Base-by-base conservation (phyloP, 805 yeast species). In the Suhomyces faveliae region DNA sequence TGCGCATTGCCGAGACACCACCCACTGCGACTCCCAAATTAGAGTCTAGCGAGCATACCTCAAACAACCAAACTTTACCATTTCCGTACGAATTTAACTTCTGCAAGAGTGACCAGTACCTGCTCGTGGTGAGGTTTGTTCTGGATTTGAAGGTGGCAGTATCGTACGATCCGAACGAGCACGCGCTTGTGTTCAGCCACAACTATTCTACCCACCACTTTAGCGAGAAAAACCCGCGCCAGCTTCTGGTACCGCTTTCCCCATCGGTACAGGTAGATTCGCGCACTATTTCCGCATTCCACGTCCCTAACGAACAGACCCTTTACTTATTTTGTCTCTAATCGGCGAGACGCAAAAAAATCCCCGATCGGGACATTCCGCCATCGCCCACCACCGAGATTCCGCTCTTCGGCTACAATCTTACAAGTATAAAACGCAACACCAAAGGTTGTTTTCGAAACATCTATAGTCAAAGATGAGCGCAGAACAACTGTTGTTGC, bases 401-500 rank as follows among this genome's bases (percentile, higher is more conserved):
- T 33, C 37, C 37, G 37, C 37, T 33, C 37, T 15, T 33, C 8
- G 19, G 12, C 6, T 11, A 20, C 23, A 5, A 8, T 40, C 37
- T 15, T 13, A 25, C 20, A 25, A 24, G n/a, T 24, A 41, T 19
- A 11, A 15, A 41, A 41, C 27, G 5, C 33, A 27, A 6, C n/a
- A 25, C 17, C 39, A 15, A 13, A n/a, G 10, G n/a, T 30, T 33
- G 3, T 23, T 39, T 15, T 33, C 23, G 17, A 13, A 13, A 15
- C 30, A 12, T 20, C 23, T 41, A 15, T n/a, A 17, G 10, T 10
- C 45, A 27, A 52, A 11, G 11, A 61, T 63, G 65, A 59, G 56
- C 52, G 52, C 64, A 9, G 67, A 62, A 43, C 64, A 60, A 45
- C 55, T 60, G 10, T 54, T 62, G 27, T 58, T 66, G 22, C 46